Conservation (phyloP, 2,329 filamentous ascomycete genomes). For the Trichoderma atrobrunneum region DNA sequence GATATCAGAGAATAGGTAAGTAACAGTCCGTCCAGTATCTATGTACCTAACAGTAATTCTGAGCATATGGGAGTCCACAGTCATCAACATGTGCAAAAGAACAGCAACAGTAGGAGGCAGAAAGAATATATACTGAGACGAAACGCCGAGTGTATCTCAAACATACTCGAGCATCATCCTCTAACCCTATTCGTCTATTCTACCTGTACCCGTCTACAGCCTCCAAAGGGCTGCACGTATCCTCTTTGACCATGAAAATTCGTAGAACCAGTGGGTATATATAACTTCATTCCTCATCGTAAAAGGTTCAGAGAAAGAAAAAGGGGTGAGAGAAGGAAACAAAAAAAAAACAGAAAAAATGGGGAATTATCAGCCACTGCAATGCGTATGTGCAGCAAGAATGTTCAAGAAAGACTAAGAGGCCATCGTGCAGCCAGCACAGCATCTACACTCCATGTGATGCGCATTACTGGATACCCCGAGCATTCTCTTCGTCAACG, state of each 20-base stretch:
- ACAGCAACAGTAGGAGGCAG: not conserved
- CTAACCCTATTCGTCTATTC: not conserved
- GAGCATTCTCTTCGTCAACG: constrained; percentile 36
- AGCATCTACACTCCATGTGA: not conserved
- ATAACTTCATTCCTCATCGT: not conserved
- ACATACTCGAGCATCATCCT: not conserved
- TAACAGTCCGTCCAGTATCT: no score
- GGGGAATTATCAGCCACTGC: not conserved
- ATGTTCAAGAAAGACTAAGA: not conserved
- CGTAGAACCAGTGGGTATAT: not conserved
- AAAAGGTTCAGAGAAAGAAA: not conserved
- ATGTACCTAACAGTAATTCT: not conserved
- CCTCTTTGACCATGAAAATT: not conserved
- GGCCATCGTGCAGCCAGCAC: not conserved
- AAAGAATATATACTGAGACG: not conserved
- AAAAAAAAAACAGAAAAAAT: not conserved
- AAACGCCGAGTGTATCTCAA: not conserved
- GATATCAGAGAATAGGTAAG: not conserved
- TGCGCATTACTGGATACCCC: constrained; percentile 20
- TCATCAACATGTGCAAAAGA: not conserved
- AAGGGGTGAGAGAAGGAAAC: not conserved
- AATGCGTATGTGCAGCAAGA: not conserved
- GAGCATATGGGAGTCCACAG: not conserved
- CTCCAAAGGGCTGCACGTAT: not conserved
- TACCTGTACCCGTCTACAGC: not conserved